These are phyloP conservation scores for Trichoderma aggressivum DNA, from an alignment of 2,329 filamentous ascomycete genomes.

Conservation along the genomic window DNA sequence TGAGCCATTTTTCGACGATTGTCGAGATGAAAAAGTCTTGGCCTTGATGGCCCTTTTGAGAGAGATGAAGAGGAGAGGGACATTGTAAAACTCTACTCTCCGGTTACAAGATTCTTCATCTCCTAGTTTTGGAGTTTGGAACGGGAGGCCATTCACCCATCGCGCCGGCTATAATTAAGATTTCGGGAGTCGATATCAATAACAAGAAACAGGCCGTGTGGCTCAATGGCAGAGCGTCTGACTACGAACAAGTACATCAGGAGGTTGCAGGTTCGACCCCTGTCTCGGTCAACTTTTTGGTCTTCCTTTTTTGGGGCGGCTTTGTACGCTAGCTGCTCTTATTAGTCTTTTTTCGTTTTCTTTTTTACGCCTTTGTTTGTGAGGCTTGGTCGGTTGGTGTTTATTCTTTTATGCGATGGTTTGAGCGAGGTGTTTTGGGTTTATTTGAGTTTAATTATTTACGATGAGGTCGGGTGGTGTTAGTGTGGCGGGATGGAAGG, in stretches of 20 bases:
- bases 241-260: constrained; percentile 18
- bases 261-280: constrained; percentile 19
- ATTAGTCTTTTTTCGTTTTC: background rate
- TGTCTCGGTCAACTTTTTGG: constrained; percentile 19
- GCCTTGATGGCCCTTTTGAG: constrained; percentile 17
- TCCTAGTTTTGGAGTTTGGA: background rate
- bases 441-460: background rate
- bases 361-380: background rate
- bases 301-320: background rate
- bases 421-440: constrained; percentile 12
- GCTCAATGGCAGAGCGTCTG: constrained; percentile 20
- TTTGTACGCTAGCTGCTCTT: background rate
- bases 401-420: background rate
- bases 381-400: background rate
- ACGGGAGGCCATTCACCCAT: no score
- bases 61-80: constrained; percentile 21
- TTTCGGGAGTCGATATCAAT: background rate
- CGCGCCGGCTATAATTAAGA: background rate
- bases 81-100: constrained; percentile 1
- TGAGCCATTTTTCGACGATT: constrained; percentile 26
- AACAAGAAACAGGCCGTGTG: constrained; percentile 16
- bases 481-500: background rate
- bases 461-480: background rate
- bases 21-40: constrained; percentile 22
- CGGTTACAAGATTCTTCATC: background rate